Base-by-base conservation (phyloP, 2,329 filamentous ascomycete genomes). In the Gaeumannomyces sp. region DNA sequence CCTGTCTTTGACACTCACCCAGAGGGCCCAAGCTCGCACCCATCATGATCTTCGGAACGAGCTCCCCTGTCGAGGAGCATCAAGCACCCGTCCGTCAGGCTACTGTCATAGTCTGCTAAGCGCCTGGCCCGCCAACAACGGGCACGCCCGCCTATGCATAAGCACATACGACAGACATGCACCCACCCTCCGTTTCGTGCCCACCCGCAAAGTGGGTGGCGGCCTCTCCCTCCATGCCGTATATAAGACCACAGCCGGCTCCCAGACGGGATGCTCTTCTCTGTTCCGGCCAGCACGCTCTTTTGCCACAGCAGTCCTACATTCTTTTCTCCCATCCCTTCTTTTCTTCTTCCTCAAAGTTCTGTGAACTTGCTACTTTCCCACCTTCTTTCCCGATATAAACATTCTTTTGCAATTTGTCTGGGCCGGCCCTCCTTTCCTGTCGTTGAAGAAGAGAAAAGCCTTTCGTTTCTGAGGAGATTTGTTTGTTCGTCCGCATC, bases 281-380 rank as follows among this genome's bases (percentile, higher is more conserved):
- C n/a, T 63, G 28, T 59, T 59, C 57, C 35, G 25, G n/a, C 31
- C 29, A 35, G 25, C 56, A 63, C 62, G 62, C 62, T 63, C 62
- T 59, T 63, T 64, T 63, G 33, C 60, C 58, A 62, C 58, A 29
- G 16, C 13, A 22, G 25, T 19, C 33, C 38, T 59, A n/a, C 61
- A 50, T 29, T 33, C 50, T 61, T 45, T 58, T 64, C 61, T 45
- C 27, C 10, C 19, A 16, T 22, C 27, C n/a, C 61, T 61, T 31
- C 29, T 53, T 66, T 35, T 38, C 27, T 59, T 61, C 19, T 63
- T 35, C 31, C 28, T 61, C 57, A 45, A 59, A 65, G 67, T 68
- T 69, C 67, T 68, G 67, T 64, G 66, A 68, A 68, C 67, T 66
- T 64, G 38, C 22, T 25, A 56, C 64, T 64, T 63, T 65, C 29